Evolutionary conservation across 192 early-diverging fungal species (phyloP), one percentile per base, ranked within the genome.

Genomic region (Chytriomyces sp.): DNA sequence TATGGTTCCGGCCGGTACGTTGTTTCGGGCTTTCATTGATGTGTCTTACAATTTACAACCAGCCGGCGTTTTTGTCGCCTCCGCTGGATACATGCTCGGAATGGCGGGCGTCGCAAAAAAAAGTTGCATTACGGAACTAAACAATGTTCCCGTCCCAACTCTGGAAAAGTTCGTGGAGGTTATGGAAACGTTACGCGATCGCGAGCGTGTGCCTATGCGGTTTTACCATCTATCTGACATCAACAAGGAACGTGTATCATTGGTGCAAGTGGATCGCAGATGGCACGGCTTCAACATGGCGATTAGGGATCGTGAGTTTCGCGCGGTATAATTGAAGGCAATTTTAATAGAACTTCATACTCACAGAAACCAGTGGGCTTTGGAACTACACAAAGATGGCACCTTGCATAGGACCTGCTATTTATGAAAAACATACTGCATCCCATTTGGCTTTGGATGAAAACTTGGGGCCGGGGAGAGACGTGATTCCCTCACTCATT

Each of bases 401-500:
- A 10, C 75, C 79, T 40, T 86, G 87, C 25, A 75, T 91, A 58
- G 77, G 79, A 77, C 52, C 83, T 80, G 40, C 89, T 84, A 37
- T 75, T n/a, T 60, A 71, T 78, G 60, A 54, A 22, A 88, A 92
- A 22, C 88, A 90, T n/a, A 91, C 93, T 1, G 93, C 94, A 19
- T 82, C 84, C 19, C 84, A 86, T 33, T 82, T 86, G 3, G 80
- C 74, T 1, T 77, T 95, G 59, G 91, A 92, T 36, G 65, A 81
- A 3, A 85, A 85, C 2, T 75, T 95, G 39, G 88, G 89, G 10
- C 87, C 90, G 4, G 81, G 65, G 4, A 90, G 89, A 40, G 72
- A 77, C 3, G 77, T 97, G 52, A 88, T 93, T 83, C 88, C 88
- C 22, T 91, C 90, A 5, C 84, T 96, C 67, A 93, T 95, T 3